Evolutionary conservation across 768 basidiomycete genomes (phyloP), one percentile per base, ranked within the genome.

Genomic region (Suillus subalutaceus): DNA sequence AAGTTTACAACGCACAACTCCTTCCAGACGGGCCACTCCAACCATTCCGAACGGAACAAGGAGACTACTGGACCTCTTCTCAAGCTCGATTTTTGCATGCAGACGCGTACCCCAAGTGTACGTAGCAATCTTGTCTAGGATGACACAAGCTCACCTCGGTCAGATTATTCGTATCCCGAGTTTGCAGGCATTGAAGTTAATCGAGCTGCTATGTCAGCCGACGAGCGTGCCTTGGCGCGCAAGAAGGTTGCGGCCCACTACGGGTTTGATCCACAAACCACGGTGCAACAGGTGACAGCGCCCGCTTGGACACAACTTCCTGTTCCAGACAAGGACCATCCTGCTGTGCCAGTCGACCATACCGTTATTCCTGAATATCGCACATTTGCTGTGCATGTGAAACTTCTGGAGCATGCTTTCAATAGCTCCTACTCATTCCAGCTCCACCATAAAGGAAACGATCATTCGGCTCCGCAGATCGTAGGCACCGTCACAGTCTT

Each of bases 81-180:
- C 41, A 76, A 62, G 59, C 71, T 16, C 73, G 71, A 18, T 76
- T 72, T 64, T 35, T 76, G 35, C 66, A 66, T 50, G 16, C 58
- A 26, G 63, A 69, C 6, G 67, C 67, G 10, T 71, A 65, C 50
- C 69, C 73, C 3, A 74, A 75, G 62, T 68, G 73, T 74, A 65
- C 12, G 18, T 41, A n/a, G 16, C 6, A 20, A 7, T n/a, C 32
- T 41, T 15, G 6, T 37, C 16, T 9, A 35, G 35, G 23, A 8
- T 13, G 10, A 23, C 23, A 43, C 68, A 9, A 2, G 26, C 26
- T 37, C 23, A 38, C 16, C 62, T 41, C 4, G 15, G 40, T 9
- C 50, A 76, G 75, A 73, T n/a, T 76, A 76, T 60, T 72, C 76
- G 32, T 77, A 76, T 59, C 63, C 69, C 23, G 66, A 69, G 41